These are phyloP conservation scores for Sporothrix variecibatus DNA, from an alignment of 2,329 filamentous ascomycete genomes.

Conservation along the genomic window DNA sequence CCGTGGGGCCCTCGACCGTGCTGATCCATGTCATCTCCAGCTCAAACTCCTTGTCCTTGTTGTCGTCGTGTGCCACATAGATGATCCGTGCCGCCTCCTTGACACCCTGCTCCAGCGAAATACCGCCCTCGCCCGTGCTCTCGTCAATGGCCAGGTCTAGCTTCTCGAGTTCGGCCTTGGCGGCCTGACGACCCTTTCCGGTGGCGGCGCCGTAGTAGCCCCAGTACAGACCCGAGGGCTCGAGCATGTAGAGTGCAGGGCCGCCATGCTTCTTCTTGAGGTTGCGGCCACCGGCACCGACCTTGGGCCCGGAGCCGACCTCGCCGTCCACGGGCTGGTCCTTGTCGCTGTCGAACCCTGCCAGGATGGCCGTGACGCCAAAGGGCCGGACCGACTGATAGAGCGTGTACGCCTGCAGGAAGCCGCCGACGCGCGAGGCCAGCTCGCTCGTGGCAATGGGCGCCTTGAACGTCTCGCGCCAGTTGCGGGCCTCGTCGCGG, in stretches of 20 bases:
- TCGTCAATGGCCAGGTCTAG: slow-evolving; percentile 66
- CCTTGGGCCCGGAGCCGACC: slow-evolving; percentile 77
- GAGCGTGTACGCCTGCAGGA: slow-evolving; percentile 95
- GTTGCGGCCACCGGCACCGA: slow-evolving; percentile 82
- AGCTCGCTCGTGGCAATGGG: slow-evolving; percentile 88
- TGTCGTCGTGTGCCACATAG: slow-evolving; percentile 96
- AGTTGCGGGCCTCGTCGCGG: slow-evolving; percentile 87
- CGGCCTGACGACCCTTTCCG: slow-evolving; percentile 93
- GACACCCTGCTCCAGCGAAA: slow-evolving; percentile 83
- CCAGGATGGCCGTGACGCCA: slow-evolving; percentile 91
- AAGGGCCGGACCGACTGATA: slow-evolving; percentile 97
- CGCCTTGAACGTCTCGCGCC: slow-evolving; percentile 91
- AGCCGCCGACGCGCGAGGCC: slow-evolving; percentile 89
- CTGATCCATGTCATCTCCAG: slow-evolving; percentile 99
- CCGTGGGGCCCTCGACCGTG: slow-evolving; percentile 78
- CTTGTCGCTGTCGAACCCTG: slow-evolving; percentile 87
- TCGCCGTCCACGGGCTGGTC: slow-evolving; percentile 86
- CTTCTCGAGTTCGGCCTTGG: slow-evolving; percentile 98
- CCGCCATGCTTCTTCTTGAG: slow-evolving; percentile 76
- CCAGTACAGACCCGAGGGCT: slow-evolving; percentile 96
- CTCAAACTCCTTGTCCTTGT: slow-evolving; percentile 99
- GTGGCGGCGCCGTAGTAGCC: slow-evolving; percentile 98
- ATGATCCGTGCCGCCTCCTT: slow-evolving; percentile 98
- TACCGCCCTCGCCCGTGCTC: slow-evolving; percentile 60
- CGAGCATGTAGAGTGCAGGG: slow-evolving; percentile 97